Percentiles rank a stretch among this genome's conserved stretches.
phyloP scores from a whole-genome alignment of 805 yeast genomes.

The Suhomyces sp. region DNA sequence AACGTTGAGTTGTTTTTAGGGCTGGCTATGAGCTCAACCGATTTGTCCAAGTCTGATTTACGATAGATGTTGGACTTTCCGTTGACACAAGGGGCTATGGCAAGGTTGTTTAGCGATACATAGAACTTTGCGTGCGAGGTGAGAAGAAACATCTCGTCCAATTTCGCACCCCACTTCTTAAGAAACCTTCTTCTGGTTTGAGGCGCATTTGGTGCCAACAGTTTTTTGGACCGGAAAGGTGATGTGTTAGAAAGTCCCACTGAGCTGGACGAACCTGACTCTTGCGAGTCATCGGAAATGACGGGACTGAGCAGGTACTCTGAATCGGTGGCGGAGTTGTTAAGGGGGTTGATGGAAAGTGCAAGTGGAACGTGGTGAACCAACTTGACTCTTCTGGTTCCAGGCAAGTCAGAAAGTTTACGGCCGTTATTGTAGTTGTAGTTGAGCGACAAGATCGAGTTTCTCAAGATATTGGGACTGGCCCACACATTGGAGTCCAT shows the following conservation, averaged over 20 bases:
- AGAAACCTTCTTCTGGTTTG: slow-evolving; percentile 11
- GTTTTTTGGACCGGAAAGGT: background rate
- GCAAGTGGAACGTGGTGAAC: slow-evolving; percentile 85
- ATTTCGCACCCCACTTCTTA: slow-evolving; percentile 52
- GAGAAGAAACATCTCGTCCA: slow-evolving; percentile 82
- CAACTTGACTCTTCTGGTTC: slow-evolving; percentile 46
- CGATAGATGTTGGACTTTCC: slow-evolving; percentile 84
- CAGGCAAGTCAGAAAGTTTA: slow-evolving; percentile 16
- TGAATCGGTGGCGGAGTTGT: slow-evolving; percentile 19
- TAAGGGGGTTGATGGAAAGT: slow-evolving; percentile 26
- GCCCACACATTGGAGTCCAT: slow-evolving; percentile 86
- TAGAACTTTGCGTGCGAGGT: slow-evolving; percentile 87
- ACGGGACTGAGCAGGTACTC: slow-evolving; percentile 20
- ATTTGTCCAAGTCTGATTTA: slow-evolving; percentile 57
- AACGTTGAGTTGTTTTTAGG: slow-evolving; percentile 20
- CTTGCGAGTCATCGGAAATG: slow-evolving; percentile 1
- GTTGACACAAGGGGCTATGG: slow-evolving; percentile 85
- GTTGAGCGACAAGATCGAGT: slow-evolving; percentile 56
- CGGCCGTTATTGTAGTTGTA: slow-evolving; percentile 53
- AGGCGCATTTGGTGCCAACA: background rate
- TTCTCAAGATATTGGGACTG: slow-evolving; percentile 55
- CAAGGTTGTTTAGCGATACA: slow-evolving; percentile 67
- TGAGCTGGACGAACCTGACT: background rate
- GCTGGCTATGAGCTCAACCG: slow-evolving; percentile 45
- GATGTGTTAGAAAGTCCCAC: background rate